A percentile compares a stretch with the other conserved stretches of the same genome.
Conservation (phyloP, 2,329 filamentous ascomycete species). For the Berkeleyomyces rouxiae region DNA sequence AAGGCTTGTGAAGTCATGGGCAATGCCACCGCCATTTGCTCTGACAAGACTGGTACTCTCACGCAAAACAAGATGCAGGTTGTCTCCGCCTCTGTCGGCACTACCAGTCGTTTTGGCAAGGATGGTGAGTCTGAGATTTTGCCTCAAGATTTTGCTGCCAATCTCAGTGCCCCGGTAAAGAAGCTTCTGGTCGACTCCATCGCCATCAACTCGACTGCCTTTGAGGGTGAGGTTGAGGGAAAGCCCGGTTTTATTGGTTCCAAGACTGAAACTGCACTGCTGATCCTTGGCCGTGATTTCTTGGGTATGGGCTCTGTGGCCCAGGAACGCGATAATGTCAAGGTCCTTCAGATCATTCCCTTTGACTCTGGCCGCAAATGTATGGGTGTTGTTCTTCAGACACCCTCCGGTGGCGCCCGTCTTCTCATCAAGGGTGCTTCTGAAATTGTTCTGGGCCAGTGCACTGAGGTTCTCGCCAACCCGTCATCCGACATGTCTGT, state of each 20-base stretch:
- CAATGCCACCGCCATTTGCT: conserved; percentile 56
- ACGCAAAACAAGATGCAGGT: conserved; percentile 56
- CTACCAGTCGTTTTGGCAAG: conserved; percentile 36
- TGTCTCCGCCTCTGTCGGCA: conserved; percentile 42
- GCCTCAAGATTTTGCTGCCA: conserved; percentile 30
- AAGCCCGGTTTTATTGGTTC: conserved; percentile 53
- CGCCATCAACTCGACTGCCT: conserved; percentile 54
- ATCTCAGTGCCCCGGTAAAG: conserved; percentile 31
- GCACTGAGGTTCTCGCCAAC: conserved; percentile 33
- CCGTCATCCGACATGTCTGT: conserved; percentile 29
- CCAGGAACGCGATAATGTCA: conserved; percentile 44
- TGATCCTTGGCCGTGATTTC: conserved; percentile 51
- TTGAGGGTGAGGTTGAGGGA: conserved; percentile 57
- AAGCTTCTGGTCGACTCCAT: conserved; percentile 43
- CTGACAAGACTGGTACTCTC: conserved; percentile 50
- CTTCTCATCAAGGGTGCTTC: conserved; percentile 49
- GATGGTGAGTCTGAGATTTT: conserved; percentile 24
- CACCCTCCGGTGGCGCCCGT: conserved; percentile 33
- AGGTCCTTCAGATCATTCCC: conserved; percentile 49
- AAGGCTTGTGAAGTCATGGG: conserved; percentile 72
- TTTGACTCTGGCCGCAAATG: conserved; percentile 65
- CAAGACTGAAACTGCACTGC: conserved; percentile 60
- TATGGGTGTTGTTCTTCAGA: conserved; percentile 42
- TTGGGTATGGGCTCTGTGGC: conserved; percentile 49
- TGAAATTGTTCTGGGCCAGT: conserved; percentile 44